Conservation (phyloP, 352 stramenopile species). For the Phytophthora ohioensis region DNA sequence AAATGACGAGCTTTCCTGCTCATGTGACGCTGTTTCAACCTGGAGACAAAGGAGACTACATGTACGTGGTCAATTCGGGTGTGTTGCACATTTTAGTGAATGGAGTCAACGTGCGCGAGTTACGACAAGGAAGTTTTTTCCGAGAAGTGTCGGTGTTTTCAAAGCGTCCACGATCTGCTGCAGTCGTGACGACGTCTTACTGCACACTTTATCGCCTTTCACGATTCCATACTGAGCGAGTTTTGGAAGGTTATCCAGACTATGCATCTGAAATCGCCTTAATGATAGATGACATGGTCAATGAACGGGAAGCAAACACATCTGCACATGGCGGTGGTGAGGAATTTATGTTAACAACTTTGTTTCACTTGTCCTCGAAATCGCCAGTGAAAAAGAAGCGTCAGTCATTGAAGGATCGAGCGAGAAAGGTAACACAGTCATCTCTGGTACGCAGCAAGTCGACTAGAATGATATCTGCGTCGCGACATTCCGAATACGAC, state of each 20-base stretch:
- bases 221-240: conserved; percentile 68
- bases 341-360: conserved; percentile 65
- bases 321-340: conserved; percentile 17
- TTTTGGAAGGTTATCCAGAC: conserved; percentile 64
- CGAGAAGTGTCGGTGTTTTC: conserved; percentile 79
- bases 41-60: conserved; percentile 70
- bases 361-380: conserved; percentile 54
- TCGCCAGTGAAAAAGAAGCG: conserved; percentile 10
- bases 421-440: background rate
- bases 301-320: conserved; percentile 36
- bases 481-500: conserved; percentile 34
- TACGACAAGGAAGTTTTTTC: conserved; percentile 71
- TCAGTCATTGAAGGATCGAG: conserved; percentile 25
- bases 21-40: conserved; percentile 60
- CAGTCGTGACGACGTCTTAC: conserved; percentile 64
- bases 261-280: conserved; percentile 55
- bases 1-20: conserved; percentile 64
- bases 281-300: conserved; percentile 55
- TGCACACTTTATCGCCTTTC: conserved; percentile 71
- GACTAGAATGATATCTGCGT: conserved; percentile 23
- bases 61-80: conserved; percentile 77
- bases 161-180: conserved; percentile 57
- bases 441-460: conserved; percentile 43
- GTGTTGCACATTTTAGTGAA: conserved; percentile 68
- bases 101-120: conserved; percentile 65